Evolutionary conservation across 257 asterid species (phyloP).

Genomic region (Solanum microdontum): DNA sequence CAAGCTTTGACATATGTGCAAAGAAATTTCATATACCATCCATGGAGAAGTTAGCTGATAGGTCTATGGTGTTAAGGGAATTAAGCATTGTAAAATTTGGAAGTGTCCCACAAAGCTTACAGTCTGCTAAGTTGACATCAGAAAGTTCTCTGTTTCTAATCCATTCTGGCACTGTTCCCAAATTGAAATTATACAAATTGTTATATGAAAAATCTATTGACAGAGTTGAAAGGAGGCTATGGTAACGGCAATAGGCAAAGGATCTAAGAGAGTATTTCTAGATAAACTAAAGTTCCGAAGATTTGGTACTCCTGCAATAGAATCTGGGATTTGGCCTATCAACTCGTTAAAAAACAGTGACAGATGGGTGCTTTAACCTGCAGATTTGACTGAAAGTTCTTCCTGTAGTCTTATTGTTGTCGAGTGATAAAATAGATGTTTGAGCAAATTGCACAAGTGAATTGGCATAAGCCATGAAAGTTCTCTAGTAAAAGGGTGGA

Average conservation of each 20-base stretch:
- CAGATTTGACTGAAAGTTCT: constrained; percentile 51
- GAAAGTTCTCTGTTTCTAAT: constrained; percentile 50
- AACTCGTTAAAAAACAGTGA: constrained; percentile 51
- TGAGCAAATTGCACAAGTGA: constrained; percentile 27
- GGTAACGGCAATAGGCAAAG: constrained; percentile 46
- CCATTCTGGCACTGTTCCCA: constrained; percentile 63
- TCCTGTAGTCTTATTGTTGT: constrained; percentile 53
- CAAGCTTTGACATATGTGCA: constrained; percentile 37
- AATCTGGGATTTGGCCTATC: constrained; percentile 59
- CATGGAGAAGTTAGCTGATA: constrained; percentile 58
- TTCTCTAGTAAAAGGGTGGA: constrained; percentile 48
- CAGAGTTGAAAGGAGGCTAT: constrained; percentile 42
- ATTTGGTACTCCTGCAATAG: constrained; percentile 41
- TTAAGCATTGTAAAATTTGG: constrained; percentile 64
- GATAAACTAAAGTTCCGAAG: constrained; percentile 69
- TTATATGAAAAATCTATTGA: constrained; percentile 72
- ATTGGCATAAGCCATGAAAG: constrained; percentile 55
- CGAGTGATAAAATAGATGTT: constrained; percentile 52
- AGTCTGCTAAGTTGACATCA: constrained; percentile 54
- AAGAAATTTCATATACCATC: constrained; percentile 47
- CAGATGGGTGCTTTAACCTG: constrained; percentile 48
- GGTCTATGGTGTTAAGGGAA: constrained; percentile 51
- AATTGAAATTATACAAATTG: constrained; percentile 16
- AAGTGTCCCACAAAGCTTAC: constrained; percentile 52
- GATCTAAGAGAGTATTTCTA: constrained; percentile 41